Evolutionary conservation across 2,329 filamentous ascomycete genomes (phyloP).

Genomic region (Xylaria arbuscula): DNA sequence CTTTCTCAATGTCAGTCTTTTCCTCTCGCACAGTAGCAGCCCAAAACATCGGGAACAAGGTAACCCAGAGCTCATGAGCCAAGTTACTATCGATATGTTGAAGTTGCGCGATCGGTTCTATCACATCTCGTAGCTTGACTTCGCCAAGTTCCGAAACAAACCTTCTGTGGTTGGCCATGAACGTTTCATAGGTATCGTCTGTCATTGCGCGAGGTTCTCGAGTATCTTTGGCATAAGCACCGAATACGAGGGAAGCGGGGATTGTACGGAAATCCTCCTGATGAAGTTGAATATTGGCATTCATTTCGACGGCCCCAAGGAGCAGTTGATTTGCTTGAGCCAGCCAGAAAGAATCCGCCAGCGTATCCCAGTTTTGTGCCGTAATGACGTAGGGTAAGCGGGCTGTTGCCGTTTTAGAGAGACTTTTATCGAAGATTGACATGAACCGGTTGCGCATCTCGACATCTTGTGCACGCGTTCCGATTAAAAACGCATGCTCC

Average conservation of each 20-base stretch:
- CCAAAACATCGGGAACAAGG: slow-evolving; percentile 94
- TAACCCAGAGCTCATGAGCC: slow-evolving; percentile 89
- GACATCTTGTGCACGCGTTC: slow-evolving; percentile 90
- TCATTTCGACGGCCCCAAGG: slow-evolving; percentile 89
- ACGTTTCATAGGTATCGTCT: slow-evolving; percentile 83
- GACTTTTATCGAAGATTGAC: slow-evolving; percentile 92
- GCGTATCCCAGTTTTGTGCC: slow-evolving; percentile 95
- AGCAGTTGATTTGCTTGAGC: slow-evolving; percentile 94
- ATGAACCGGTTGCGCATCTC: slow-evolving; percentile 98
- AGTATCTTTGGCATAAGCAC: slow-evolving; percentile 76
- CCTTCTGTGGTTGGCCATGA: slow-evolving; percentile 82
- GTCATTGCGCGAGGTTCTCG: slow-evolving; percentile 74
- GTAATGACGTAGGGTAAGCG: slow-evolving; percentile 89
- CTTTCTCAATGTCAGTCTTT: slow-evolving; percentile 87
- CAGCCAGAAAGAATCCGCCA: slow-evolving; percentile 96
- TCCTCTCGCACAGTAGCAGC: slow-evolving; percentile 88
- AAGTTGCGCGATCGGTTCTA: slow-evolving; percentile 90
- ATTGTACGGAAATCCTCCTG: slow-evolving; percentile 84
- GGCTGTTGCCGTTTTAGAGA: slow-evolving; percentile 91
- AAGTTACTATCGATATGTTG: slow-evolving; percentile 88
- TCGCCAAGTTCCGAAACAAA: slow-evolving; percentile 87
- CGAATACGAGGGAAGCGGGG: slow-evolving; percentile 78
- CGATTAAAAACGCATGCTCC: slow-evolving; percentile 98
- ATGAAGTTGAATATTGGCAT: slow-evolving; percentile 80
- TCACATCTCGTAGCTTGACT: slow-evolving; percentile 85